These are phyloP conservation scores for Leccinum fallax DNA, from an alignment of 1,284 basidiomycete species.

Conservation along the genomic window DNA sequence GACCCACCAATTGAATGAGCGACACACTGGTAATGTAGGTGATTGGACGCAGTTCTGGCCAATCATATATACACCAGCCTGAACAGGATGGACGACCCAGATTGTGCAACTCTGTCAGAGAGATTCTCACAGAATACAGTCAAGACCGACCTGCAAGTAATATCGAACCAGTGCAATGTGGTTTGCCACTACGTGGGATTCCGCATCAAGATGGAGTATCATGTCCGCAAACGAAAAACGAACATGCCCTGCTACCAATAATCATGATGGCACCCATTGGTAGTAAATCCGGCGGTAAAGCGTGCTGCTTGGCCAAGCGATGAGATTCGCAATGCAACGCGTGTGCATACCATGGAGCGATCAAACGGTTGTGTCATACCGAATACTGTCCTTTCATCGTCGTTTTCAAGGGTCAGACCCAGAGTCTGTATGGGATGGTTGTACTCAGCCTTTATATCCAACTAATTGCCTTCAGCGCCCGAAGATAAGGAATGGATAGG, in stretches of 20 bases:
- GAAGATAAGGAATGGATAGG: too few relatives aligned
- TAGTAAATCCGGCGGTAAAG: neutral
- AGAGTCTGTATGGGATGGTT: neutral
- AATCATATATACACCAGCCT: neutral
- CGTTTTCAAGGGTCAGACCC: neutral
- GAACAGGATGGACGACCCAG: neutral
- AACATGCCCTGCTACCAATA: neutral
- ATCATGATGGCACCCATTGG: neutral
- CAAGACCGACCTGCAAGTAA: neutral
- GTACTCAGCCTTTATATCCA: neutral
- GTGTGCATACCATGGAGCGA: neutral
- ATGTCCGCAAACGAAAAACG: neutral
- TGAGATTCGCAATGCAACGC: neutral
- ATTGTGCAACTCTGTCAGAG: neutral
- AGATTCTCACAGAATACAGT: neutral
- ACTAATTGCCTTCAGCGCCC: too few relatives aligned
- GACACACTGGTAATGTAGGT: neutral
- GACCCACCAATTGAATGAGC: neutral
- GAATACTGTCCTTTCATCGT: neutral
- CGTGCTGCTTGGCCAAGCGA: neutral
- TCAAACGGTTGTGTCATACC: neutral
- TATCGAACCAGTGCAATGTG: neutral
- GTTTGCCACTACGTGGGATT: neutral
- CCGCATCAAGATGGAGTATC: neutral
- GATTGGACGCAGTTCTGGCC: neutral